These are phyloP conservation scores for Yamadazyma dushanensis DNA, from an alignment of 1,139 yeast genomes.

Conservation along the genomic window DNA sequence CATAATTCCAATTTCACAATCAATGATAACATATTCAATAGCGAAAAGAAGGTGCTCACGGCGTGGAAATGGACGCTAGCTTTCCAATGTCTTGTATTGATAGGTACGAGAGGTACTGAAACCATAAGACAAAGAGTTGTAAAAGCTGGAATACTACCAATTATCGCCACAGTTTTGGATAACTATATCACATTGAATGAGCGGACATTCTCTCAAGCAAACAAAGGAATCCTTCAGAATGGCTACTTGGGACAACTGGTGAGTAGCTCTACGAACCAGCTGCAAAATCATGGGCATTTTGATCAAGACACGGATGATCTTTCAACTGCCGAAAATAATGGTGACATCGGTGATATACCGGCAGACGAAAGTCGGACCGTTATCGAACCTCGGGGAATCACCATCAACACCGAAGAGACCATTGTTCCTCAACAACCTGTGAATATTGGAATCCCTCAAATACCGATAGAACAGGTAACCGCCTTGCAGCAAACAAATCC, in stretches of 20 bases:
- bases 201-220: slow-evolving; percentile 35
- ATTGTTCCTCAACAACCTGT: background rate
- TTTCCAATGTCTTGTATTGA: slow-evolving; percentile 84
- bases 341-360: background rate
- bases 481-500: slow-evolving; percentile 3
- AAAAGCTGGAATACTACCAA: slow-evolving; percentile 87
- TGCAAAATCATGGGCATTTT: background rate
- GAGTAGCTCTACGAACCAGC: background rate
- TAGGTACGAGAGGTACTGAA: slow-evolving; percentile 93
- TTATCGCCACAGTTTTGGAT: slow-evolving; percentile 88
- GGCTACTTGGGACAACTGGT: background rate
- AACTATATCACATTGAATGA: slow-evolving; percentile 62
- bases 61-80: slow-evolving; percentile 98
- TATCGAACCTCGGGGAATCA: too few relatives aligned
- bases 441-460: background rate
- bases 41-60: slow-evolving; percentile 54
- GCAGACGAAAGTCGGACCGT: too few relatives aligned
- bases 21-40: slow-evolving; percentile 40
- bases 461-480: background rate
- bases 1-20: slow-evolving; percentile 38
- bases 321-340: background rate
- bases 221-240: slow-evolving; percentile 13
- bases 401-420: slow-evolving; percentile 1
- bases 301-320: background rate
- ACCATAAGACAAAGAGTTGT: slow-evolving; percentile 81